Base-by-base conservation (phyloP, 106 monocot genomes). In the Ottelia alismoides region DNA sequence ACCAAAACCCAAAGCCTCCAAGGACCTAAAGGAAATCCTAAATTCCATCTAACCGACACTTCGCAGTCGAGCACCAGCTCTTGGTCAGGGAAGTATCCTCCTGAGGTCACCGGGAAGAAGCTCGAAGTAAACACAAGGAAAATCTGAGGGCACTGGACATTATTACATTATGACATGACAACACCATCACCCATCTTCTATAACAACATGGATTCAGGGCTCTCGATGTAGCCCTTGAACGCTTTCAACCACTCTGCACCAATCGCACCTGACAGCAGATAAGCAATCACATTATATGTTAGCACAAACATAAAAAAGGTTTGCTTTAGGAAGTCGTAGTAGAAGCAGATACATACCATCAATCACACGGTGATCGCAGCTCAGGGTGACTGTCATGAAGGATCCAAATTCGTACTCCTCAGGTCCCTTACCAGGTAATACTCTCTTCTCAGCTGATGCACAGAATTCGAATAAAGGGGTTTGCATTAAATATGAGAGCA, bases 181-280 rank as follows among this genome's bases (percentile, higher is more conserved):
- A n/a, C n/a, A n/a, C n/a, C n/a, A n/a, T n/a, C n/a, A n/a, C n/a
- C n/a, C n/a, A n/a, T n/a, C n/a, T n/a, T n/a, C n/a, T n/a, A n/a
- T n/a, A n/a, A n/a, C n/a, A n/a, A 48, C 79, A 88, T 79, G 49
- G 83, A 64, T 10, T 67, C 31, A 12, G 88, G 88, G 21, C 79
- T 88, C 69, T 88, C 88, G 11, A 88, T 65, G 73, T 88, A 88
- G 25, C 67, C 73, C 35, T 88, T 88, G 57, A 88, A 88, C 58
- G 88, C 82, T 66, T 83, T 88, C 49, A 88, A 56, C 88, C 88
- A 88, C 57, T 88, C 83, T 0, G 88, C 88, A n/a, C 88, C 88
- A 22, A 88, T 59, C 0, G 88, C 88, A 71, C 88, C 83, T 88
- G 57, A n/a, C n/a, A 24, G 31, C 51, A 20, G 22, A 49, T 2